Evolutionary conservation across 2,329 filamentous ascomycete species (phyloP).

Genomic region (Apiospora aurea): DNA sequence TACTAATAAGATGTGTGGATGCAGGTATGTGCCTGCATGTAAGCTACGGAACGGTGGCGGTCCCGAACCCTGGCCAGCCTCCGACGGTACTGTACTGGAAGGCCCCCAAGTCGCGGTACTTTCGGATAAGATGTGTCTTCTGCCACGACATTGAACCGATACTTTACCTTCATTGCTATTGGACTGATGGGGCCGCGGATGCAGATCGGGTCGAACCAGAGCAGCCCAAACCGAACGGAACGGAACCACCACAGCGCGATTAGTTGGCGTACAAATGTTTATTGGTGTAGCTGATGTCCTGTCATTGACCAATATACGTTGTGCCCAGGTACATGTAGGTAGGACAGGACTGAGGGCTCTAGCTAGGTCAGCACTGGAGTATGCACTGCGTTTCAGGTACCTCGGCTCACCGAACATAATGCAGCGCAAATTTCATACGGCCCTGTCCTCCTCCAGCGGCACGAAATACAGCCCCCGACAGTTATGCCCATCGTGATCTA

Average conservation of each 20-base stretch:
- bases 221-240: not conserved
- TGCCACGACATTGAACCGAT: not conserved
- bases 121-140: not conserved
- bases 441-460: not conserved
- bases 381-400: slow-evolving; percentile 20
- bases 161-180: not conserved
- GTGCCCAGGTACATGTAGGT: not conserved
- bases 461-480: not conserved
- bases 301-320: no score
- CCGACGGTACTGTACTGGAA: not conserved
- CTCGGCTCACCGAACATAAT: slow-evolving; percentile 11
- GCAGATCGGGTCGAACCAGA: slow-evolving; percentile 15
- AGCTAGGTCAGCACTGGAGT: not conserved
- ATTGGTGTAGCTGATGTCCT: not conserved
- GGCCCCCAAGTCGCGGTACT: not conserved
- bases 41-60: not conserved
- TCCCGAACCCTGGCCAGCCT: slow-evolving; percentile 16
- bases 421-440: not conserved
- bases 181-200: not conserved
- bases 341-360: not conserved
- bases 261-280: not conserved
- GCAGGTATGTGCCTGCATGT: not conserved
- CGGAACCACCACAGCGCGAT: not conserved
- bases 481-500: not conserved
- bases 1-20: not conserved